Conservation (phyloP, 2,329 filamentous ascomycete species). For the Didymella sp. region DNA sequence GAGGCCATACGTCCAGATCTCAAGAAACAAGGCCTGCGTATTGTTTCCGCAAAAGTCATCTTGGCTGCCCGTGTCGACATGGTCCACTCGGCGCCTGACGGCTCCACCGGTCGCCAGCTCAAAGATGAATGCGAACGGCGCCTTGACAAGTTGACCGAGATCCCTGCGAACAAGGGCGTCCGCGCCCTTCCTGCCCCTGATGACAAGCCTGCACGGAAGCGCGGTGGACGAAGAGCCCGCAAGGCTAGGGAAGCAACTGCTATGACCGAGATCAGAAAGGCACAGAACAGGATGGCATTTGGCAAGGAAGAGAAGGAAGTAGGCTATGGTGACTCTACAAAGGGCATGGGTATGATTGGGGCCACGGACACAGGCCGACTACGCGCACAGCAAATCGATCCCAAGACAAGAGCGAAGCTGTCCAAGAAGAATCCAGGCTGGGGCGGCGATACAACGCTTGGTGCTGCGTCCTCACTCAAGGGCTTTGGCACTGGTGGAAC, state of each 20-base stretch:
- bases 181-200: slow-evolving; percentile 90
- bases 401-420: slow-evolving; percentile 89
- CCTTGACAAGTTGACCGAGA: slow-evolving; percentile 90
- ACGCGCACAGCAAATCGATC: slow-evolving; percentile 86
- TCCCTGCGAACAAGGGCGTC: slow-evolving; percentile 85
- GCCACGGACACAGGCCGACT: slow-evolving; percentile 87
- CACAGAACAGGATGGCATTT: slow-evolving; percentile 94
- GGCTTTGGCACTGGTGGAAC: slow-evolving; percentile 74
- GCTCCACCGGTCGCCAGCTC: slow-evolving; percentile 81
- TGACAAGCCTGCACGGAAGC: slow-evolving; percentile 92
- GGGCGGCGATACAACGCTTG: slow-evolving; percentile 71
- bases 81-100: slow-evolving; percentile 80
- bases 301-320: slow-evolving; percentile 95
- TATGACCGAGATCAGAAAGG: slow-evolving; percentile 95
- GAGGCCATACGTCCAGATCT: slow-evolving; percentile 82
- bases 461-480: slow-evolving; percentile 71
- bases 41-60: slow-evolving; percentile 90
- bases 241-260: slow-evolving; percentile 97
- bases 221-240: slow-evolving; percentile 84
- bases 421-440: slow-evolving; percentile 96
- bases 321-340: slow-evolving; percentile 87
- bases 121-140: slow-evolving; percentile 83
- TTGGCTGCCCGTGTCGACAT: slow-evolving; percentile 92
- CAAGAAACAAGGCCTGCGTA: slow-evolving; percentile 92
- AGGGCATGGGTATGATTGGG: slow-evolving; percentile 94